Percentiles rank a stretch among this genome's conserved stretches.
Evolutionary conservation across 2,329 filamentous ascomycete species (phyloP).

Genomic region (Stagonosporopsis cucurbitacearum): DNA sequence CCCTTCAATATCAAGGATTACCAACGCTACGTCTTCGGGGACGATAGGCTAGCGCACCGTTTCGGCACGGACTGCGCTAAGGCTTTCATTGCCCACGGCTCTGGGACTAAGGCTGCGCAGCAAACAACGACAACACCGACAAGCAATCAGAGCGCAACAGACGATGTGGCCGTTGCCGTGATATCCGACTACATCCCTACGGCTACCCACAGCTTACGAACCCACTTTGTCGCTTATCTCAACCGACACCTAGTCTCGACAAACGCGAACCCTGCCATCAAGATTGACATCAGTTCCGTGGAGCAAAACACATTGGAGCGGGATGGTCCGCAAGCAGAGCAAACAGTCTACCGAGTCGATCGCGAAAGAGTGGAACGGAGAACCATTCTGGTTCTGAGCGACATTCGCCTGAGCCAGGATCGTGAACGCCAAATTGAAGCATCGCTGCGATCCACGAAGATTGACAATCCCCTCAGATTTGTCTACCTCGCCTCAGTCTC

Average conservation of each 20-base stretch:
- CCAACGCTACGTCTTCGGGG: constrained; percentile 35
- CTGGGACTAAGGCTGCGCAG: constrained; percentile 16
- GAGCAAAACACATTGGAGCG: constrained; percentile 5
- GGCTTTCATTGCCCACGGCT: constrained; percentile 27
- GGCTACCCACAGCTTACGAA: constrained; percentile 30
- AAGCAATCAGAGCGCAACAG: constrained; percentile 22
- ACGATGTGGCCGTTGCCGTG: constrained; percentile 32
- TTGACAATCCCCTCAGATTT: constrained; percentile 25
- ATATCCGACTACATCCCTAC: constrained; percentile 31
- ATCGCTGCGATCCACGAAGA: constrained; percentile 17
- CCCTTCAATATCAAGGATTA: constrained; percentile 33
- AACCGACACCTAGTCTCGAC: constrained; percentile 31
- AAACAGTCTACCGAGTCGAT: constrained; percentile 25
- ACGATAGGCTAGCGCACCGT: constrained; percentile 32
- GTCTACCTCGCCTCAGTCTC: constrained; percentile 26
- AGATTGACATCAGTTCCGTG: constrained; percentile 26
- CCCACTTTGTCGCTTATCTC: constrained; percentile 33
- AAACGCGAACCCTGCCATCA: constrained; percentile 25
- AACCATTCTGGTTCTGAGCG: constrained; percentile 25
- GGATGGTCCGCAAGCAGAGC: constrained; percentile 17
- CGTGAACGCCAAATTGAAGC: constrained; percentile 22
- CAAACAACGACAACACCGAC: constrained; percentile 14
- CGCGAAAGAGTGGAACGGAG: constrained; percentile 19
- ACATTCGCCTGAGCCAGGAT: constrained; percentile 25
- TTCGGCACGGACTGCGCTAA: constrained; percentile 37